Percentiles rank a stretch among this genome's conserved stretches.
Conservation (phyloP, 495 filamentous ascomycete genomes). For the Trichocladium antarcticum region DNA sequence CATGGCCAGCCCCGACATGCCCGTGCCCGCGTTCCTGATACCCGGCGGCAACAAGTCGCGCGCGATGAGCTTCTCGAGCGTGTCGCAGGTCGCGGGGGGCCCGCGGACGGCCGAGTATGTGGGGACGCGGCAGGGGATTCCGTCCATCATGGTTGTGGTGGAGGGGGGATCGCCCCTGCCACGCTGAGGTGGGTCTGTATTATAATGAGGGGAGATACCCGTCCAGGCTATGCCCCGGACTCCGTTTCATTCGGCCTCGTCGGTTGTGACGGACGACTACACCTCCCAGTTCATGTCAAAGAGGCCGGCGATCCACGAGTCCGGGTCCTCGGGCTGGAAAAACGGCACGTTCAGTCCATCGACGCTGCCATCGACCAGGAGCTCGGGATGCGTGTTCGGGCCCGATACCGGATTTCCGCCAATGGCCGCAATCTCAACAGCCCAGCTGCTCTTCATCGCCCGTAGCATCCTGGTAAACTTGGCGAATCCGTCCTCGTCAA, state of each 20-base stretch:
- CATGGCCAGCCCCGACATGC: constrained; percentile 2
- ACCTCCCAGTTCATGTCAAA: constrained; percentile 22
- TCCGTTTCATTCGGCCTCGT: background rate
- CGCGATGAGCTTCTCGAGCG: constrained; percentile 12
- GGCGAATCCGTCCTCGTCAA: constrained; percentile 16
- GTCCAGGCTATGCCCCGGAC: background rate
- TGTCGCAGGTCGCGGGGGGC: background rate
- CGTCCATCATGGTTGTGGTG: background rate
- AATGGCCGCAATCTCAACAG: constrained; percentile 4
- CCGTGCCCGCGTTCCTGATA: constrained; percentile 15
- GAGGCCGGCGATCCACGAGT: constrained; percentile 19
- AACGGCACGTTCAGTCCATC: constrained; percentile 7
- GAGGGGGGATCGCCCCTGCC: background rate
- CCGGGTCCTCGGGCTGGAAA: constrained; percentile 13
- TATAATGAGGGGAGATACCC: background rate
- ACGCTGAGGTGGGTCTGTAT: background rate
- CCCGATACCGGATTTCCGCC: background rate
- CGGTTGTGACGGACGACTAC: background rate
- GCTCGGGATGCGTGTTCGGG: background rate
- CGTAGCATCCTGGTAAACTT: constrained; percentile 13
- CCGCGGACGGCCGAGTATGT: background rate
- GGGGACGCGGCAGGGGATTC: background rate
- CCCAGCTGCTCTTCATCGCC: constrained; percentile 13
- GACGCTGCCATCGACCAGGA: constrained; percentile 1
- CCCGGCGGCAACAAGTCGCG: constrained; percentile 12